phyloP scores from a whole-genome alignment of 257 asterid species.

The Euphrasia confusa region DNA sequence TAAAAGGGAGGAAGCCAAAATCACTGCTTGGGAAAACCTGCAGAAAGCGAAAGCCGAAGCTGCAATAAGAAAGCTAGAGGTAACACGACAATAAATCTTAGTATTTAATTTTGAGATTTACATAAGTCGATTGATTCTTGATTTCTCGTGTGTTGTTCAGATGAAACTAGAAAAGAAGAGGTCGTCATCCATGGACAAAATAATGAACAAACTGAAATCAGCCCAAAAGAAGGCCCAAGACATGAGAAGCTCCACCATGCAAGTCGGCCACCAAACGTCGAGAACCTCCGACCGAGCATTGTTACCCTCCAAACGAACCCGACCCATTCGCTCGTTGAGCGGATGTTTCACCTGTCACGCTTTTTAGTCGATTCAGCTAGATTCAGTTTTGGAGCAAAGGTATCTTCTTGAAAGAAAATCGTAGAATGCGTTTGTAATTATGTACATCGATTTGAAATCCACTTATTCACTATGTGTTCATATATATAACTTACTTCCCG shows the following conservation, averaged over 20 bases:
- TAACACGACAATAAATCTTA: conserved; percentile 4
- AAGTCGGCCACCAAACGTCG: conserved; percentile 35
- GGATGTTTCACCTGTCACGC: conserved; percentile 95
- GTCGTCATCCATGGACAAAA: conserved; percentile 90
- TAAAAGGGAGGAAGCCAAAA: conserved; percentile 66
- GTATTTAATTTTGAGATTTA: background rate
- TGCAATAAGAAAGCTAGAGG: conserved; percentile 71
- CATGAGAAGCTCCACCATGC: conserved; percentile 58
- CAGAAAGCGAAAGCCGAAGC: conserved; percentile 88
- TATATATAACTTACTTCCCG: conserved; percentile 32
- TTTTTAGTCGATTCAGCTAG: conserved; percentile 32
- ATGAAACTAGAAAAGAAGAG: conserved; percentile 96
- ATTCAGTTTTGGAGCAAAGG: conserved; percentile 1
- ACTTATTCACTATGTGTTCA: conserved; percentile 17
- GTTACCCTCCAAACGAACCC: conserved; percentile 50
- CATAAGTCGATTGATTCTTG: conserved; percentile 17
- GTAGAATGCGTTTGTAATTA: conserved; percentile 32
- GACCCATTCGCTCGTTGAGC: conserved; percentile 65
- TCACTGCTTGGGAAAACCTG: conserved; percentile 75
- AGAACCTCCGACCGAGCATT: conserved; percentile 47
- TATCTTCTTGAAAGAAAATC: background rate
- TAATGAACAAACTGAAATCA: conserved; percentile 72
- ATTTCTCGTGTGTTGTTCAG: conserved; percentile 32
- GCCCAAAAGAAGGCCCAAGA: conserved; percentile 91
- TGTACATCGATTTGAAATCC: conserved; percentile 17